phyloP scores from a whole-genome alignment of 805 yeast species.

The Zygosaccharomyces rouxii region DNA sequence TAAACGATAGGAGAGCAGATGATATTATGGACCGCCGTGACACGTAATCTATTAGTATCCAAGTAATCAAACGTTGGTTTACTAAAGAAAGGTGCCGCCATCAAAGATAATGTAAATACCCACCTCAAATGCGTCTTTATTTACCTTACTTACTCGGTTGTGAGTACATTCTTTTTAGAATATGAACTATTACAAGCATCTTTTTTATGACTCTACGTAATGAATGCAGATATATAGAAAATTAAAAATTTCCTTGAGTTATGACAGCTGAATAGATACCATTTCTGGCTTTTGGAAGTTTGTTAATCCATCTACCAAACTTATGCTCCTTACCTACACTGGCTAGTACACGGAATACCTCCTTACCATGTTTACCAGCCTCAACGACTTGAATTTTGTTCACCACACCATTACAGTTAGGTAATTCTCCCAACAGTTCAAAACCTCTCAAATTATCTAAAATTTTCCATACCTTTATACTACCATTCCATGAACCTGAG shows the following conservation, averaged over 20 bases:
- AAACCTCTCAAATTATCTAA: constrained; percentile 61
- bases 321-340: constrained; percentile 80
- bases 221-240: not conserved
- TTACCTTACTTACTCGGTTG: no score
- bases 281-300: constrained; percentile 64
- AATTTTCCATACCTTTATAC: constrained; percentile 72
- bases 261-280: constrained; percentile 58
- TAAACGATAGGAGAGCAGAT: no score
- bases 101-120: no score
- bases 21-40: no score
- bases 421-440: constrained; percentile 49
- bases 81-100: no score
- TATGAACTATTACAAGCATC: constrained; percentile 1
- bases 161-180: not conserved
- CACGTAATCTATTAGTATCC: no score
- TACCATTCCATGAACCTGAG: constrained; percentile 86
- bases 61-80: no score
- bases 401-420: constrained; percentile 64
- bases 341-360: constrained; percentile 54
- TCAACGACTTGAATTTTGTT: constrained; percentile 56
- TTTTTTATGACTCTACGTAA: constrained; percentile 5
- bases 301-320: constrained; percentile 78
- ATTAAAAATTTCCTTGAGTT: constrained; percentile 35
- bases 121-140: no score
- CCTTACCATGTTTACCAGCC: constrained; percentile 49